Conservation (phyloP, 495 filamentous ascomycete species). For the Penicillium bialowiezense region DNA sequence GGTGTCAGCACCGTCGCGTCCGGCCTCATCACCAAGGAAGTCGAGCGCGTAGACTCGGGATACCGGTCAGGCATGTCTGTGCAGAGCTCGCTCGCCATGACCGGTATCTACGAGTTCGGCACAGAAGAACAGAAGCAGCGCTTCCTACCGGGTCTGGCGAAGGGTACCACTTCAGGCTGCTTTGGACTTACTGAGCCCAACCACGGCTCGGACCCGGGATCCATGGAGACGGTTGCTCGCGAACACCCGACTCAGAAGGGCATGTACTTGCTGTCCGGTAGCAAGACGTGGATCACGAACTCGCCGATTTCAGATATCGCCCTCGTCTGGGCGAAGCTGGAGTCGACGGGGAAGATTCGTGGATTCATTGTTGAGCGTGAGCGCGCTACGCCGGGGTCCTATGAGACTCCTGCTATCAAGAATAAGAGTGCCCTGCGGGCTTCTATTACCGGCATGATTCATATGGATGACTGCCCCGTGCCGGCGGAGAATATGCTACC, state of each 20-base stretch:
- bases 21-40: conserved; percentile 91
- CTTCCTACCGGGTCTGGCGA: conserved; percentile 78
- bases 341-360: conserved; percentile 89
- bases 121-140: conserved; percentile 86
- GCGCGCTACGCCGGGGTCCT: conserved; percentile 77
- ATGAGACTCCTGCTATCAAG: conserved; percentile 90
- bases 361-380: conserved; percentile 85
- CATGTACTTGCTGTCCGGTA: conserved; percentile 73
- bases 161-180: conserved; percentile 82
- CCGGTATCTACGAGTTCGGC: conserved; percentile 92
- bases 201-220: conserved; percentile 93
- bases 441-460: conserved; percentile 97
- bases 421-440: conserved; percentile 93
- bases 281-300: conserved; percentile 99
- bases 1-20: conserved; percentile 88
- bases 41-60: conserved; percentile 92
- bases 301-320: conserved; percentile 90
- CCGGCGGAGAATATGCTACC: conserved; percentile 93
- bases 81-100: conserved; percentile 93
- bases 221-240: conserved; percentile 88
- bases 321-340: conserved; percentile 91
- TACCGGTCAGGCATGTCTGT: conserved; percentile 97
- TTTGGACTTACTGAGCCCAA: conserved; percentile 98
- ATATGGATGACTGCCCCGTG: conserved; percentile 86
- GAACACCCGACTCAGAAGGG: conserved; percentile 87